A percentile compares a stretch with the other conserved stretches of the same genome.
Evolutionary conservation across 2,329 filamentous ascomycete species (phyloP).

Genomic region (Alternaria rosae): DNA sequence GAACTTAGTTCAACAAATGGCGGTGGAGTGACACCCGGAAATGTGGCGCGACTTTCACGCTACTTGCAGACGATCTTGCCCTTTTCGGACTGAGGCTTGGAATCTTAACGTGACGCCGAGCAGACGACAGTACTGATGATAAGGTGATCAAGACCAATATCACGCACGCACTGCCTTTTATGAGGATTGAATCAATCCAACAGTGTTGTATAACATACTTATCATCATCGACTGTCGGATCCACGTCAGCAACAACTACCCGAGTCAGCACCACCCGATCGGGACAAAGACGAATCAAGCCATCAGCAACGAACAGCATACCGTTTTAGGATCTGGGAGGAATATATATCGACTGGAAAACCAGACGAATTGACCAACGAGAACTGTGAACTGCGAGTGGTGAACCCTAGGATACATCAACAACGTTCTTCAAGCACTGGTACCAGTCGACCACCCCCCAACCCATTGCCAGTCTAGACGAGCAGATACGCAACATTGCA

Average conservation of each 20-base stretch:
- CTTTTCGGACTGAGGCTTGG: not conserved
- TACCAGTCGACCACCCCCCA: too few species aligned
- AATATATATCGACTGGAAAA: not conserved
- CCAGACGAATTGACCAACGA: not conserved
- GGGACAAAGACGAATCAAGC: not conserved
- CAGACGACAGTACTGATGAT: conserved; percentile 13
- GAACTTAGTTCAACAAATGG: not conserved
- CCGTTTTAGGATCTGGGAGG: not conserved
- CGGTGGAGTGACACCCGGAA: conserved; percentile 27
- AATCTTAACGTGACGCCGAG: conserved; percentile 13
- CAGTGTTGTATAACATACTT: not conserved
- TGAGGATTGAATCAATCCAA: not conserved
- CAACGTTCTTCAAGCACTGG: not conserved
- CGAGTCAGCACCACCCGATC: not conserved
- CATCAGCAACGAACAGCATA: not conserved
- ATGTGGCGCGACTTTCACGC: conserved; percentile 34
- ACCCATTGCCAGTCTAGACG: not conserved
- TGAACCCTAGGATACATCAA: not conserved
- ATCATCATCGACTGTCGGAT: conserved; percentile 1
- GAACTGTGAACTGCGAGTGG: not conserved
- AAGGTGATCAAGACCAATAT: conserved; percentile 22
- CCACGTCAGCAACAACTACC: not conserved
- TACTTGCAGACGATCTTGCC: not conserved
- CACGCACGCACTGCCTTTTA: not conserved
- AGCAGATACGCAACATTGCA: not conserved